Conservation (phyloP, 352 stramenopile genomes). For the Phytophthora pluvialis region DNA sequence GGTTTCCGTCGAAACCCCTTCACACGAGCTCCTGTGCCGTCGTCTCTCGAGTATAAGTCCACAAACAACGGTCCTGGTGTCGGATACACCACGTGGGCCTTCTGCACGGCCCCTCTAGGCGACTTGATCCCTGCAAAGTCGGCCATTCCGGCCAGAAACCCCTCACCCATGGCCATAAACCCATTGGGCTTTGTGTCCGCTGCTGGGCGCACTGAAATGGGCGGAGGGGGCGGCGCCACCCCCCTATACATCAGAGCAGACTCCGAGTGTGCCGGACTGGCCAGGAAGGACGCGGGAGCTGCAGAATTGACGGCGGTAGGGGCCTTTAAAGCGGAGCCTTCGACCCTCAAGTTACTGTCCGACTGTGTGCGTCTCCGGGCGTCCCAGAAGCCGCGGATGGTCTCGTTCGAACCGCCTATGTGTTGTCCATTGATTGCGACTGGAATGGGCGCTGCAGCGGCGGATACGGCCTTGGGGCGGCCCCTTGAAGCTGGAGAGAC, state of each 20-base stretch:
- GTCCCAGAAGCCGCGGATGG: slow-evolving; percentile 14
- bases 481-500: slow-evolving; percentile 11
- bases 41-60: slow-evolving; percentile 75
- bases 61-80: slow-evolving; percentile 63
- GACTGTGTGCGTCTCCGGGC: slow-evolving; percentile 66
- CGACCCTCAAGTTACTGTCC: slow-evolving; percentile 40
- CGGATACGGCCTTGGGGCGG: slow-evolving; percentile 28
- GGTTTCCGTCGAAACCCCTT: slow-evolving; percentile 74
- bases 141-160: slow-evolving; percentile 52
- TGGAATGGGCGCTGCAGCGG: slow-evolving; percentile 10
- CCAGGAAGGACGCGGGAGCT: slow-evolving; percentile 11
- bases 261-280: slow-evolving; percentile 36
- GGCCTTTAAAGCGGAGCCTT: background rate
- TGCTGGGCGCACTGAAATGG: slow-evolving; percentile 38
- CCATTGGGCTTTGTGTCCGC: slow-evolving; percentile 29
- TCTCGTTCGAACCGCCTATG: slow-evolving; percentile 5
- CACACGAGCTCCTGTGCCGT: slow-evolving; percentile 73
- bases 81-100: slow-evolving; percentile 58
- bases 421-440: slow-evolving; percentile 12
- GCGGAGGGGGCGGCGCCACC: slow-evolving; percentile 6
- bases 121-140: slow-evolving; percentile 39
- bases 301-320: slow-evolving; percentile 11
- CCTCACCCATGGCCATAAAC: slow-evolving; percentile 51
- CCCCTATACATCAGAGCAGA: slow-evolving; percentile 29
- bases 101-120: slow-evolving; percentile 23